Base-by-base conservation (phyloP, 164 flowering plant genomes). In the Protea cynaroides region DNA sequence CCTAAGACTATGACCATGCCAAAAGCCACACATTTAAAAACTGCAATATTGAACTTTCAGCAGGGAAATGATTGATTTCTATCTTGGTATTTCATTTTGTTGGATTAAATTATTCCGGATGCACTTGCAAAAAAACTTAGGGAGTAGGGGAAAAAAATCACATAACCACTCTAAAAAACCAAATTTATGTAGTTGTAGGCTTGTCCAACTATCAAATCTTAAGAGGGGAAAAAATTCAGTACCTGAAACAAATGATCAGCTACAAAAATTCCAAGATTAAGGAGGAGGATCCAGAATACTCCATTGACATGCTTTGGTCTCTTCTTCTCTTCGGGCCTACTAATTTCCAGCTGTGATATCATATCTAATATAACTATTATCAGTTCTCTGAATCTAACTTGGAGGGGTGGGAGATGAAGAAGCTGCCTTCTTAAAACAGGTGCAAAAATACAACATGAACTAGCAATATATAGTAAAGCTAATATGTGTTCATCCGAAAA, bases 241-340 rank as follows among this genome's bases (percentile, higher is more conserved):
- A 93, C 97, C 93, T 79, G 96, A 71, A 93, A 79, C 60, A 84
- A 74, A 69, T 90, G 97, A 82, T 89, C 96, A 14, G 94, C 97
- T 22, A 75, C 87, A 62, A 37, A 88, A 57, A 90, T 69, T 62
- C 94, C 97, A 74, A 90, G 71, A 72, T 90, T 93, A 25, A 90
- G 73, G 67, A 93, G 94, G 65, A 93, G 70, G 68, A 93, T 88
- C 94, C 92, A 90, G 73, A 93, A 93, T 67, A 93, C 69, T 8
- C 96, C 92, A 74, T 81, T 90, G 22, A 82, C 96, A n/a, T 74
- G 88, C 78, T 78, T 88, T 1, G 79, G 80, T 66, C 78, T 84
- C 65, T 62, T 66, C 59, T 69, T 83, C 44, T 74, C 78, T 37
- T 78, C 80, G 37, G 82, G 80, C 76, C 74, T 88, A 65, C 78